These are phyloP conservation scores for Eimeria necatrix DNA, from an alignment of 169 alveolate species.

Conservation along the genomic window DNA sequence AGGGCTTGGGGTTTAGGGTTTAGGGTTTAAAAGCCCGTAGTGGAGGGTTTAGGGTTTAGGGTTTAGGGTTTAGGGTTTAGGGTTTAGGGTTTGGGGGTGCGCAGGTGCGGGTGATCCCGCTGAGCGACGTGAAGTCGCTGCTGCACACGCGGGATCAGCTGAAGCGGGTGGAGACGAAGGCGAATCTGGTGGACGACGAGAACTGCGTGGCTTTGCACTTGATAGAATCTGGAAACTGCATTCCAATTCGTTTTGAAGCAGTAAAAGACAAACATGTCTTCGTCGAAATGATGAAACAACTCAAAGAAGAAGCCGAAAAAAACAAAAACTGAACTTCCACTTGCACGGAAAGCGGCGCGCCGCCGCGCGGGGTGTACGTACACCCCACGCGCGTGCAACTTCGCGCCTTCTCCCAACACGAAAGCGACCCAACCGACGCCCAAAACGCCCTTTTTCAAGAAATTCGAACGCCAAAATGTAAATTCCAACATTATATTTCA, in stretches of 20 bases:
- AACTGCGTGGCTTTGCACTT: conserved; percentile 85
- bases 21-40: too few species aligned
- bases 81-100: not conserved
- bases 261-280: conserved; percentile 81
- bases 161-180: conserved; percentile 85
- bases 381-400: not conserved
- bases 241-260: conserved; percentile 83
- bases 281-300: conserved; percentile 46
- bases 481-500: not conserved
- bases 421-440: too few species aligned
- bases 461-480: too few species aligned
- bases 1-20: too few species aligned
- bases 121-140: conserved; percentile 73
- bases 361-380: not conserved
- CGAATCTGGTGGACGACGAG: conserved; percentile 83
- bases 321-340: not conserved
- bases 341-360: not conserved
- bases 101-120: conserved; percentile 80
- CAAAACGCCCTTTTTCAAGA: too few species aligned
- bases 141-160: conserved; percentile 84
- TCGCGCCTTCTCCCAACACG: not conserved
- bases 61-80: too few species aligned
- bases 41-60: too few species aligned
- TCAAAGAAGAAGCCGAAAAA: not conserved
- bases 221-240: conserved; percentile 85